A percentile compares a stretch with the other conserved stretches of the same genome.
These are phyloP conservation scores for Collybiopsis confluens DNA, from an alignment of 768 basidiomycete species.

Conservation along the genomic window DNA sequence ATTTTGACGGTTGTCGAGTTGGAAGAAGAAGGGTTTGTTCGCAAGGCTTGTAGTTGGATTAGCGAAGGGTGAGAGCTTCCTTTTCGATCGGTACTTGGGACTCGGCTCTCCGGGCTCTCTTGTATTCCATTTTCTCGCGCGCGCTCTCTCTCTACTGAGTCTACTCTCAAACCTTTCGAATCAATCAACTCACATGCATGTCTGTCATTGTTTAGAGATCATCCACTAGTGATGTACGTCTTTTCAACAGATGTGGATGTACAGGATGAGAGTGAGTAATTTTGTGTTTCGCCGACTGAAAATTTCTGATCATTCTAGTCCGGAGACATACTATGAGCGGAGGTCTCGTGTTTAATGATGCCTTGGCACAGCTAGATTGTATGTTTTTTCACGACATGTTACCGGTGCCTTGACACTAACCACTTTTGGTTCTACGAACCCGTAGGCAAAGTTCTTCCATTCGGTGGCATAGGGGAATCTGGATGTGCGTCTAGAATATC, in stretches of 20 bases:
- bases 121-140: too few species aligned
- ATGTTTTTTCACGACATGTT: conserved; percentile 14
- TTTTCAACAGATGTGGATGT: conserved; percentile 59
- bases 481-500: conserved; percentile 44
- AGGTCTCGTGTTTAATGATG: conserved; percentile 65
- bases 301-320: conserved; percentile 34
- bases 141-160: too few species aligned
- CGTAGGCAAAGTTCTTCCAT: conserved; percentile 59
- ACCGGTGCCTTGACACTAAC: neutral
- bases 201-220: conserved; percentile 40
- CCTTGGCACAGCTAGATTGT: conserved; percentile 55
- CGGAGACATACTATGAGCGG: conserved; percentile 71
- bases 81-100: neutral
- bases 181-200: too few species aligned
- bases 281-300: neutral
- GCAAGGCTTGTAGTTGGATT: conserved; percentile 68
- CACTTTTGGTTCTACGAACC: neutral
- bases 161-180: too few species aligned
- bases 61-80: conserved; percentile 25
- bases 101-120: neutral
- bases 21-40: conserved; percentile 37
- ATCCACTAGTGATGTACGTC: conserved; percentile 75
- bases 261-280: conserved; percentile 53
- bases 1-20: conserved; percentile 73
- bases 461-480: conserved; percentile 70